These are phyloP conservation scores for Trichophyton verrucosum DNA, from an alignment of 2,329 filamentous ascomycete genomes.

Conservation along the genomic window DNA sequence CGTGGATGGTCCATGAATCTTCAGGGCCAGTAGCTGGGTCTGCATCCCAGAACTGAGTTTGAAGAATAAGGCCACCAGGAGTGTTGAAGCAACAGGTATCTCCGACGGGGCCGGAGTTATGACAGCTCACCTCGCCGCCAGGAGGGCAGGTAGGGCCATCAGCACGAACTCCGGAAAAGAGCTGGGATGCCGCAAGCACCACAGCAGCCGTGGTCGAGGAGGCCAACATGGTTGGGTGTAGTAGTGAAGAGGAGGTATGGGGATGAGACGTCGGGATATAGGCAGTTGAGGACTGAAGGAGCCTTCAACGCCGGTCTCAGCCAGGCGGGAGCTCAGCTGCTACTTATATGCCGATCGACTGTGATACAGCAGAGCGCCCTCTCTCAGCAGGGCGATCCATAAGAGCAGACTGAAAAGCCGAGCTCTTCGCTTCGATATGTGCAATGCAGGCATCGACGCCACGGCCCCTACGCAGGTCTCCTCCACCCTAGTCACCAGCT, in stretches of 20 bases:
- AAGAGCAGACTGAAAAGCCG: background rate
- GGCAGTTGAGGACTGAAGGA: background rate
- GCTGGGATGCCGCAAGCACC: background rate
- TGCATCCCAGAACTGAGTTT: conserved; percentile 51
- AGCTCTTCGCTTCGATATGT: background rate
- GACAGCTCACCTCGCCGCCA: conserved; percentile 41
- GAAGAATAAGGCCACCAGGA: conserved; percentile 45
- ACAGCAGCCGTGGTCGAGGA: background rate
- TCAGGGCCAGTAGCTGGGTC: conserved; percentile 41
- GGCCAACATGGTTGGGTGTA: background rate
- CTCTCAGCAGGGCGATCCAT: background rate
- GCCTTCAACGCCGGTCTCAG: background rate
- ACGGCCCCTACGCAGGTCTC: background rate
- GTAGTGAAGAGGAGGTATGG: background rate
- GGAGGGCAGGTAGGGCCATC: conserved; percentile 20
- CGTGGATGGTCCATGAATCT: conserved; percentile 48
- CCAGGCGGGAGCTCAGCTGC: background rate
- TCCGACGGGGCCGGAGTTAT: conserved; percentile 38
- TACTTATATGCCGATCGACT: background rate
- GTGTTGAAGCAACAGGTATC: conserved; percentile 48
- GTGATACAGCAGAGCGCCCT: background rate
- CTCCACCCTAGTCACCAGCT: background rate
- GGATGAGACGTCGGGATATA: background rate
- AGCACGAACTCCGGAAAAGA: background rate
- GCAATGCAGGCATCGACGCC: background rate